phyloP scores from a whole-genome alignment of 805 yeast species.

The Nakazawaea populi region DNA sequence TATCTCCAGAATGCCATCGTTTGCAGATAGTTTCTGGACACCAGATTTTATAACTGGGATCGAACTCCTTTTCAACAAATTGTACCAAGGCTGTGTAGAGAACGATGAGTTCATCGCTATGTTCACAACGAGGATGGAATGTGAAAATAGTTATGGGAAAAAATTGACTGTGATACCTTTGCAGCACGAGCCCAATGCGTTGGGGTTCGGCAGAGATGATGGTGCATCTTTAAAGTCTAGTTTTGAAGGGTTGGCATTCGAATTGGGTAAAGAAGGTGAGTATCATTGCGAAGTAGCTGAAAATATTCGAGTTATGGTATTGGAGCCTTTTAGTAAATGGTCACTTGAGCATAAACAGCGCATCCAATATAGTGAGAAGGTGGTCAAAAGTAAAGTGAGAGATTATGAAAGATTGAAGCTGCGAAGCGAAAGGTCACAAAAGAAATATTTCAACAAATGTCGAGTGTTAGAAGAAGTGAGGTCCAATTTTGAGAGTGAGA shows the following conservation, averaged over 20 bases:
- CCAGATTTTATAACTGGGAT: conserved; percentile 54
- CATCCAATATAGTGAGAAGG: conserved; percentile 53
- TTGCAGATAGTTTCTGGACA: conserved; percentile 77
- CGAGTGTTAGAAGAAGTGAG: conserved; percentile 64
- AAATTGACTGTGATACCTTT: conserved; percentile 37
- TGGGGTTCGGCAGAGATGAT: conserved; percentile 45
- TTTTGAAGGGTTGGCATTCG: conserved; percentile 47
- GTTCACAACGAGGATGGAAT: conserved; percentile 66
- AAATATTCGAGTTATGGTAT: conserved; percentile 52
- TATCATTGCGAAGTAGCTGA: conserved; percentile 57
- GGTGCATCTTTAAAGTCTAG: conserved; percentile 63
- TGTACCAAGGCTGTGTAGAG: conserved; percentile 61
- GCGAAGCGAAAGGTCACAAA: conserved; percentile 47
- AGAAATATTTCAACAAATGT: conserved; percentile 73
- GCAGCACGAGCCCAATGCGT: conserved; percentile 29
- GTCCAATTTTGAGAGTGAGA: conserved; percentile 39
- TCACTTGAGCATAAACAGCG: conserved; percentile 65
- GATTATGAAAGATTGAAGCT: conserved; percentile 41
- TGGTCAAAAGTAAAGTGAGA: conserved; percentile 44
- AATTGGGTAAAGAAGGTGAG: conserved; percentile 52
- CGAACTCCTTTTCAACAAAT: conserved; percentile 42
- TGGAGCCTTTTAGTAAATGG: conserved; percentile 73
- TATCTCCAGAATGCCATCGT: conserved; percentile 36
- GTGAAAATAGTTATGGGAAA: conserved; percentile 61
- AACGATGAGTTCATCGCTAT: conserved; percentile 62